Evolutionary conservation across 2,329 filamentous ascomycete species (phyloP).

Genomic region (Ceratocystis destructans): DNA sequence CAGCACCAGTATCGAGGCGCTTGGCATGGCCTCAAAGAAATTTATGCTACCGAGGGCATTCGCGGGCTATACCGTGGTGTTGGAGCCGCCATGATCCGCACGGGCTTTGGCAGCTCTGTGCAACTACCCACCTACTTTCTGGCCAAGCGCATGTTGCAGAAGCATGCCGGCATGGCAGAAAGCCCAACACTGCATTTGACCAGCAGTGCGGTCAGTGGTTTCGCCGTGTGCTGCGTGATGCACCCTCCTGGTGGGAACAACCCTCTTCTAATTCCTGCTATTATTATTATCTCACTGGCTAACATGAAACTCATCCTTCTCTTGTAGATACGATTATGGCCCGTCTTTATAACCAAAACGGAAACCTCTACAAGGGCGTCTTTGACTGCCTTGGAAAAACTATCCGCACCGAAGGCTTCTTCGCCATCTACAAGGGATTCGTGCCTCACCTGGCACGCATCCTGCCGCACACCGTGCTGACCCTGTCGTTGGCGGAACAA

Average conservation of each 20-base stretch:
- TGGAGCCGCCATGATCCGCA: slow-evolving; percentile 85
- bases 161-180: slow-evolving; percentile 78
- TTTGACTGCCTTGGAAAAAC: slow-evolving; percentile 89
- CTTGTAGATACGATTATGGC: slow-evolving; percentile 82
- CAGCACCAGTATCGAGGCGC: slow-evolving; percentile 87
- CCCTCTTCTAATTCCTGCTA: background rate
- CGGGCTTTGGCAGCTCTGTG: slow-evolving; percentile 88
- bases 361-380: slow-evolving; percentile 86
- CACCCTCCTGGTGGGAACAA: slow-evolving; percentile 65
- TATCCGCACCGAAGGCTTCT: slow-evolving; percentile 72
- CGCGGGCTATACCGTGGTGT: slow-evolving; percentile 80
- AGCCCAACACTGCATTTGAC: slow-evolving; percentile 77
- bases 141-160: slow-evolving; percentile 72
- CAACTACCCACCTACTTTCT: slow-evolving; percentile 98
- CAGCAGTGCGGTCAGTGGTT: slow-evolving; percentile 79
- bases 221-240: slow-evolving; percentile 96
- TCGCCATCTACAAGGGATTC: slow-evolving; percentile 97
- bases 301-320: background rate
- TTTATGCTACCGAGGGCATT: slow-evolving; percentile 64
- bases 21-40: slow-evolving; percentile 65
- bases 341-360: slow-evolving; percentile 96
- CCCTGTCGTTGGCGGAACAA: slow-evolving; percentile 85
- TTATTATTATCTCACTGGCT: background rate
- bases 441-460: slow-evolving; percentile 89
- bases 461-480: slow-evolving; percentile 87